Evolutionary conservation across 1,284 basidiomycete species (phyloP).

Genomic region (Tilletia setariae): DNA sequence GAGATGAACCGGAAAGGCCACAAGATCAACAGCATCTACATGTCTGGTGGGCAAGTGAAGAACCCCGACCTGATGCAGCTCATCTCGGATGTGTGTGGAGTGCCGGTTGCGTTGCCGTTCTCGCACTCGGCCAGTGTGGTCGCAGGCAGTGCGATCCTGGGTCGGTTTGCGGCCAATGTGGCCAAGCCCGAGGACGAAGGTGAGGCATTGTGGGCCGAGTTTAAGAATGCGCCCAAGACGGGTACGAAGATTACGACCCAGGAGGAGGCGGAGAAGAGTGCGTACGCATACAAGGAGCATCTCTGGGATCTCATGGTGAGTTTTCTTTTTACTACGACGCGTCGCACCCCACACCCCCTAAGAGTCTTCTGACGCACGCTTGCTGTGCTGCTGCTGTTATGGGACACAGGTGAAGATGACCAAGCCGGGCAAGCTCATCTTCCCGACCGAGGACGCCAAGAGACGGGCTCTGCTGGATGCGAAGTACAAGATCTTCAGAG

Average conservation of each 20-base stretch:
- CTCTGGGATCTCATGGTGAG: conserved; percentile 83
- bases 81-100: conserved; percentile 76
- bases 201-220: neutral
- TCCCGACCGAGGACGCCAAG: conserved; percentile 63
- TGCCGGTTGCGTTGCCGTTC: conserved; percentile 81
- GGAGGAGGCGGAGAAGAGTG: conserved; percentile 58
- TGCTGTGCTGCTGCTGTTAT: no score
- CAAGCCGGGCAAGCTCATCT: conserved; percentile 71
- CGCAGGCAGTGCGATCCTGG: conserved; percentile 88
- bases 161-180: conserved; percentile 75
- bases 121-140: conserved; percentile 76
- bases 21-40: conserved; percentile 78
- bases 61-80: conserved; percentile 58
- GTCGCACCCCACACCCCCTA: conserved; percentile 38
- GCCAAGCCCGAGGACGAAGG: conserved; percentile 15
- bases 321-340: conserved; percentile 55
- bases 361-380: no score
- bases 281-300: conserved; percentile 64
- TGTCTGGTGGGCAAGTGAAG: conserved; percentile 62
- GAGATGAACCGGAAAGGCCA: conserved; percentile 85
- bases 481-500: conserved; percentile 90
- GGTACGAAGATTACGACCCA: conserved; percentile 54
- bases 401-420: conserved; percentile 72
- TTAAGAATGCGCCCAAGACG: conserved; percentile 37
- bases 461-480: conserved; percentile 73